Evolutionary conservation across 2,329 filamentous ascomycete species (phyloP), one percentile per base, ranked within the genome.

Genomic region (Penicillium sp.): DNA sequence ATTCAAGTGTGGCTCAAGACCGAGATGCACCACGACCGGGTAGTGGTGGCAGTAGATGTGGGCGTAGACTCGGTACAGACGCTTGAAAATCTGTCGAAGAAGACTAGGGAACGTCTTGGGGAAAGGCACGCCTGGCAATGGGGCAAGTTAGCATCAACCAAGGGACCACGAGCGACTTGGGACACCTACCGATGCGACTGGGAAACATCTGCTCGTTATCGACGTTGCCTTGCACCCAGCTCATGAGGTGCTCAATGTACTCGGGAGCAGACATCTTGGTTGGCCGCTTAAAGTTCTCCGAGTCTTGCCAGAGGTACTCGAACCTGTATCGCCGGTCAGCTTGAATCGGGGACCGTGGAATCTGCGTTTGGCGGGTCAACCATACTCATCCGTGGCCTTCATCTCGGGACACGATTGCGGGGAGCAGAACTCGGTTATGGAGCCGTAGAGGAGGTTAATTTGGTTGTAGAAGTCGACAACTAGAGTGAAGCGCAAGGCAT

Each of bases 391-490:
- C 10, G 95, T 99, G n/a, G 95, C 95, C 79, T 99, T 99, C 95
- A 99, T 99, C 80, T 98, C 95, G 0, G 95, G 95, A 76, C 95
- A 99, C 65, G 92, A 92, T 75, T 95, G 90, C 35, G 95, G 94
- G 27, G 95, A 98, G 83, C 95, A 99, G 79, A 99, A 99, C 75
- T 99, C 95, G 60, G 95, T 99, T 74, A 99, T 99, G 66, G 95
- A 95, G 60, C 96, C 96, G 76, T 99, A 99, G 60, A 99, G 88
- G 37, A 99, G 85, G 79, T 99, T 99, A 82, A 99, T 96, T 79
- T 99, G 95, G 82, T 99, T 99, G 86, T 99, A 99, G 79, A 99
- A 99, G 79, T 99, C 95, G 81, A 99, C 95, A 81, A 99, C 93
- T 96, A 67, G 39, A 52, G n/a, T 7, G 35, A 22, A 31, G 36